Evolutionary conservation across 352 stramenopile species (phyloP), one percentile per base, ranked within the genome.

Genomic region (Phytophthora idaei): DNA sequence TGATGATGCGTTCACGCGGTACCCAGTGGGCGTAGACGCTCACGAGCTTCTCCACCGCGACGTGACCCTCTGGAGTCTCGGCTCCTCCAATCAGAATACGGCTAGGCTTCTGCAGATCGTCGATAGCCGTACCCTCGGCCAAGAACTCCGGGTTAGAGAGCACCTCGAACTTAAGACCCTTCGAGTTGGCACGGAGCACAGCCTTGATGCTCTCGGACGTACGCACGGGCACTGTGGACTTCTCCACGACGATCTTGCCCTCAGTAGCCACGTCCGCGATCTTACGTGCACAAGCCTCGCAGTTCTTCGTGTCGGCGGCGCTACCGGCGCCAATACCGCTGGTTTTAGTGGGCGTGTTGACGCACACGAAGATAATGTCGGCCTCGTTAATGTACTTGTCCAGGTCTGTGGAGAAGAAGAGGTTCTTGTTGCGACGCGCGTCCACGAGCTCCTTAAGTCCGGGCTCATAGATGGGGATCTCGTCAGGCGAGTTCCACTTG

Each of bases 71-170:
- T 0, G 82, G 67, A 9, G 91, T 98, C 77, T 99, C 93, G 27
- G 98, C 88, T 44, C 97, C 97, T 48, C 98, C 98, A 75, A 99
- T 99, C 17, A 99, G 81, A 27, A 99, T 97, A 58, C 98, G 97
- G 66, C 92, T 95, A 3, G 98, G 98, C 29, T 81, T 74, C 62
- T 97, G 87, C 39, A 99, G 82, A 79, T 99, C 97, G 21, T 90
- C 76, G 36, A 99, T 97, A 39, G 98, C 98, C 9, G 98, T 99
- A 56, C 98, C 98, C 78, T 99, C 98, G 1, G 97, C 97, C 55
- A 99, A 85, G 77, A 99, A 99, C 86, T 99, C 98, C 5, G 98
- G 98, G 77, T 99, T 99, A 12, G 88, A 98, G 53, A 99, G 80
- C 55, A 99, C 97, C 69, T 99, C 92, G 58, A 99, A 99, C 17